A percentile compares a stretch with the other conserved stretches of the same genome.
Conservation (phyloP, 2,329 filamentous ascomycete species). For the Zymoseptoria ardabiliae region DNA sequence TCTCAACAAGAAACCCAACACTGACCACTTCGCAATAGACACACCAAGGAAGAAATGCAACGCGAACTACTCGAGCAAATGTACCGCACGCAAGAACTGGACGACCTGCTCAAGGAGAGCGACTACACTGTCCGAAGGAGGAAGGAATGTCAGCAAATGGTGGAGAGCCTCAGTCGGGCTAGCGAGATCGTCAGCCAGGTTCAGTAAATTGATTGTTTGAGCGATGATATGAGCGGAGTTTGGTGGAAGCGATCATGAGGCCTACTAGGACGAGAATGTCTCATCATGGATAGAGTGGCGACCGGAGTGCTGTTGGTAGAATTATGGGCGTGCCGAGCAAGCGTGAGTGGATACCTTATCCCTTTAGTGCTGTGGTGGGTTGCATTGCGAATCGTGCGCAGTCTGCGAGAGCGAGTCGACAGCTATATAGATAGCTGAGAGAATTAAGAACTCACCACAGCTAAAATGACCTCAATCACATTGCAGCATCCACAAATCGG, state of each 20-base stretch:
- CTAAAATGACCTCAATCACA: background rate
- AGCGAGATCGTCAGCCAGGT: conserved; percentile 90
- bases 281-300: background rate
- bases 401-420: too few species aligned
- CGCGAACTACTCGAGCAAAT: conserved; percentile 93
- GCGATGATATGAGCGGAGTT: background rate
- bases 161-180: conserved; percentile 81
- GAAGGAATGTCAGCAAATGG: conserved; percentile 99
- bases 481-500: background rate
- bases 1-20: background rate
- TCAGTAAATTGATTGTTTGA: conserved; percentile 35
- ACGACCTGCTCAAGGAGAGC: conserved; percentile 93
- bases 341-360: background rate
- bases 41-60: conserved; percentile 98
- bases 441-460: background rate
- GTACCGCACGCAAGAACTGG: conserved; percentile 84
- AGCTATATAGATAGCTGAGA: background rate
- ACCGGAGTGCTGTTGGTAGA: background rate
- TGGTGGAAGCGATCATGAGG: background rate
- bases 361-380: background rate
- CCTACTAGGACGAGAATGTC: background rate
- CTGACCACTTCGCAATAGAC: conserved; percentile 44
- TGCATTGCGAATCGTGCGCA: background rate
- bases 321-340: background rate
- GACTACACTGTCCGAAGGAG: conserved; percentile 91